A percentile compares a stretch with the other conserved stretches of the same genome.
phyloP scores from a whole-genome alignment of 2,329 filamentous ascomycete genomes.

The Talaromyces amestolkiae region DNA sequence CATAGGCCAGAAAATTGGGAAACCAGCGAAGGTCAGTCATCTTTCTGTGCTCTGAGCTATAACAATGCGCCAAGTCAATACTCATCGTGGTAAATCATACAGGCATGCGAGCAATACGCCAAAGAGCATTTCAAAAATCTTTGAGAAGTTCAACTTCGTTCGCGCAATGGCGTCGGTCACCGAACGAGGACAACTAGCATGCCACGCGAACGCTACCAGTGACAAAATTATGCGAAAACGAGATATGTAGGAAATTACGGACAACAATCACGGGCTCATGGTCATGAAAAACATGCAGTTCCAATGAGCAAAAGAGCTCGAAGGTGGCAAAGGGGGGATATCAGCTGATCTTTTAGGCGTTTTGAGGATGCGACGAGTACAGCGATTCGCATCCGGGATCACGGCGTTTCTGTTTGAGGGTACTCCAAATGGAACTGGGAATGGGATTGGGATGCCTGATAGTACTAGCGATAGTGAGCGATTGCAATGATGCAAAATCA shows the following conservation, averaged over 20 bases:
- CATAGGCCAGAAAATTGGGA: constrained; percentile 94
- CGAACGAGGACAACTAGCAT: background rate
- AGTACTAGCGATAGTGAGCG: background rate
- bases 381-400: background rate
- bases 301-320: background rate
- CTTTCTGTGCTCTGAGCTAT: background rate
- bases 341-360: background rate
- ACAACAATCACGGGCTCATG: background rate
- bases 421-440: background rate
- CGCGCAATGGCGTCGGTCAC: background rate
- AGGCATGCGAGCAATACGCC: constrained; percentile 89
- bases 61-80: constrained; percentile 23
- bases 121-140: constrained; percentile 78
- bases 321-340: background rate
- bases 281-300: background rate
- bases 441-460: background rate
- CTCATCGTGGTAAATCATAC: constrained; percentile 22
- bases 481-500: background rate
- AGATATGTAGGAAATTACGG: background rate
- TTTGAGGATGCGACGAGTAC: background rate
- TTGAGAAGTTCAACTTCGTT: constrained; percentile 17
- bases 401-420: constrained; percentile 7
- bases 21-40: constrained; percentile 79
- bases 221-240: background rate
- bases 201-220: background rate